Evolutionary conservation across 352 stramenopile genomes (phyloP).

Genomic region (Pythium coloratum): DNA sequence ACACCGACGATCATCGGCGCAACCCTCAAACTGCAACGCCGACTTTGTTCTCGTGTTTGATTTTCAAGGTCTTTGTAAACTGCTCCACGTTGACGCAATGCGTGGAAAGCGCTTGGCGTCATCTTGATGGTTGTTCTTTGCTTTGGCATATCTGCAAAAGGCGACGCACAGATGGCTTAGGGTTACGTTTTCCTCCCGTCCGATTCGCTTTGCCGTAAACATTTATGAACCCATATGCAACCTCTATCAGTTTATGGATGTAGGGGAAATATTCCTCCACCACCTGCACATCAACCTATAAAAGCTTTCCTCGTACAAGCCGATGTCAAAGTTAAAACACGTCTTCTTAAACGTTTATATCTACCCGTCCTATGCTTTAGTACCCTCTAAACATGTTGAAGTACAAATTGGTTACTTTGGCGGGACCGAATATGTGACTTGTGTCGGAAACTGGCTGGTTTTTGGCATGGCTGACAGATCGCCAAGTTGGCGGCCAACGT

Average conservation of each 20-base stretch:
- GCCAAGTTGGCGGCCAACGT: neutral
- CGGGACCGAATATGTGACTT: too few species aligned
- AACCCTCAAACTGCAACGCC: neutral
- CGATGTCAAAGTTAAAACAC: too few species aligned
- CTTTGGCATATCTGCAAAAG: neutral
- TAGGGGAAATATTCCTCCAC: too few species aligned
- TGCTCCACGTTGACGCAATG: slow-evolving; percentile 22
- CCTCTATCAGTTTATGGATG: neutral
- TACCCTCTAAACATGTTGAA: too few species aligned
- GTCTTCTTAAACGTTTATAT: too few species aligned
- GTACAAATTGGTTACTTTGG: too few species aligned
- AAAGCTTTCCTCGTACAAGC: too few species aligned
- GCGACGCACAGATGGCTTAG: slow-evolving; percentile 5
- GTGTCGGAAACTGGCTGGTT: neutral
- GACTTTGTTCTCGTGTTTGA: slow-evolving; percentile 9
- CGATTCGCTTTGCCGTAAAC: neutral
- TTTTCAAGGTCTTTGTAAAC: slow-evolving; percentile 5
- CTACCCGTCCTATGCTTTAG: too few species aligned
- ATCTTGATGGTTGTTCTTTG: slow-evolving; percentile 6
- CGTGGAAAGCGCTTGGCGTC: slow-evolving; percentile 3
- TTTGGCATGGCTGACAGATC: neutral
- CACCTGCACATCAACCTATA: too few species aligned
- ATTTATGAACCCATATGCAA: neutral
- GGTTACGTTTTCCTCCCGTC: slow-evolving; percentile 1
- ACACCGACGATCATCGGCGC: neutral